Conservation (phyloP, 78 protist species). For the Creolimax fragrantissima region DNA sequence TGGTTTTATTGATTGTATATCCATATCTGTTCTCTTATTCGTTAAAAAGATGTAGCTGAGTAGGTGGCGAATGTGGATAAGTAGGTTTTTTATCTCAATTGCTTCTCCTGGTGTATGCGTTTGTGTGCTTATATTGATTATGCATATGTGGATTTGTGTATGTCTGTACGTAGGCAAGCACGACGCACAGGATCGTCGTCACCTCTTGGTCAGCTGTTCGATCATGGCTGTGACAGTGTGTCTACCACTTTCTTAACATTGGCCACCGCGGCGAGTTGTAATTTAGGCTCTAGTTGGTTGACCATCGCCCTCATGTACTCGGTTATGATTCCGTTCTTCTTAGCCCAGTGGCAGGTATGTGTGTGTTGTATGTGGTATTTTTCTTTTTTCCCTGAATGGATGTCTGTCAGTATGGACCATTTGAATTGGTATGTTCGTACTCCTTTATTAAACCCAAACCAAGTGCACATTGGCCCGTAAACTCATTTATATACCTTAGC, state of each 20-base stretch:
- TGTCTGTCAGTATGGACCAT: no score
- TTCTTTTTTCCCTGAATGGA: no score
- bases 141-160: not conserved
- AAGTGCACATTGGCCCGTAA: no score
- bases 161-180: constrained; percentile 32
- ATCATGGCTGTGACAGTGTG: not conserved
- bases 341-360: not conserved
- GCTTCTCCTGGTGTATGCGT: not conserved
- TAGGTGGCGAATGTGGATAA: no score
- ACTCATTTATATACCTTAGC: no score
- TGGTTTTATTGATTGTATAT: no score
- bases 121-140: not conserved
- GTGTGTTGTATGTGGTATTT: no score
- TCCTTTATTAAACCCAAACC: no score
- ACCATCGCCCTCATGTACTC: not conserved
- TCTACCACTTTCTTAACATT: not conserved
- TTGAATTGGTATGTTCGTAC: no score
- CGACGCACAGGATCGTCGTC: constrained; percentile 13
- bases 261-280: not conserved
- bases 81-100: no score
- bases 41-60: no score
- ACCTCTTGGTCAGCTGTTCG: not conserved
- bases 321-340: not conserved
- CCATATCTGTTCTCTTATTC: no score
- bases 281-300: not conserved